Percentiles rank a stretch among this genome's conserved stretches.
Conservation (phyloP, 2,329 filamentous ascomycete species). For the Fusarium annulatum region DNA sequence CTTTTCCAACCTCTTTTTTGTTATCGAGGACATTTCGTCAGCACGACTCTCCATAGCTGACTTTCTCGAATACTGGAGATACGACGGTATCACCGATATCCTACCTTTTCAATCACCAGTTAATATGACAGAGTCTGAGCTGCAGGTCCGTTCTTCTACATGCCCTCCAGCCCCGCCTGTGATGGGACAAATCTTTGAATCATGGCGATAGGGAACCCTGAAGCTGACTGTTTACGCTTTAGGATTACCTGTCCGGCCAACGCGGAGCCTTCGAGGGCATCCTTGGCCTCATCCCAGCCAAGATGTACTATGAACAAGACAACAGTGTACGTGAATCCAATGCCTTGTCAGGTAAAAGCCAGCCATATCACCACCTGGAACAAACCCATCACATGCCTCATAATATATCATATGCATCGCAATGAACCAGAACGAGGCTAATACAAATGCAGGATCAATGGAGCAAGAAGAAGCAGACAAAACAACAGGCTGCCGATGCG, state of each 20-base stretch:
- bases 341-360: background rate
- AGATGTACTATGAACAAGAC: conserved; percentile 90
- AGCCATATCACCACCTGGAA: conserved; percentile 10
- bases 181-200: conserved; percentile 9
- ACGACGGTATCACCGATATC: background rate
- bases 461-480: conserved; percentile 93
- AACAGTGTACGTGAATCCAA: conserved; percentile 72
- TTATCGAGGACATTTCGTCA: conserved; percentile 8
- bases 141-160: conserved; percentile 57
- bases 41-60: background rate
- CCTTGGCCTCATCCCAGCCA: conserved; percentile 87
- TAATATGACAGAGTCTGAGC: conserved; percentile 58
- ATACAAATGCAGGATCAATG: conserved; percentile 79
- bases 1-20: conserved; percentile 35
- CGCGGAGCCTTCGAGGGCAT: conserved; percentile 87
- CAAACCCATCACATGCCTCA: conserved; percentile 2
- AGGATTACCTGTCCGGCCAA: conserved; percentile 68
- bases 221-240: conserved; percentile 36
- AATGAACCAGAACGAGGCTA: conserved; percentile 19
- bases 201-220: conserved; percentile 23
- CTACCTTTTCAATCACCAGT: background rate
- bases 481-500: conserved; percentile 83
- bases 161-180: conserved; percentile 45
- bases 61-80: background rate
- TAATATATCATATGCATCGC: background rate